Percentiles rank a stretch among this genome's conserved stretches.
phyloP scores from a whole-genome alignment of 108 stramenopile species.

The Conticribra weissflogii region DNA sequence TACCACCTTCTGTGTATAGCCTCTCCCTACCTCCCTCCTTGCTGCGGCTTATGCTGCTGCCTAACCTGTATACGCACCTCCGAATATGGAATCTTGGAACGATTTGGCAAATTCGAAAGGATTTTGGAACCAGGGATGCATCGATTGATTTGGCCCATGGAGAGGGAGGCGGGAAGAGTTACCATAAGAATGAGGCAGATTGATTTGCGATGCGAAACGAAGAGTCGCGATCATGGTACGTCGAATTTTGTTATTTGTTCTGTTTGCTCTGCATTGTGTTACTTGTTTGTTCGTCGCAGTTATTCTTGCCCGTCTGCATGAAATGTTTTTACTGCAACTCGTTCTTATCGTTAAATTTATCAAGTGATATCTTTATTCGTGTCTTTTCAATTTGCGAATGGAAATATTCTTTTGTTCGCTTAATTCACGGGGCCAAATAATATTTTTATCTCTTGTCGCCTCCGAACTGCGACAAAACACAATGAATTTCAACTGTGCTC shows the following conservation, averaged over 20 bases:
- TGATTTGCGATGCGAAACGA: constrained; percentile 64
- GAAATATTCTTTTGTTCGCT: too few species aligned
- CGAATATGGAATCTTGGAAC: constrained; percentile 38
- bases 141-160: constrained; percentile 40
- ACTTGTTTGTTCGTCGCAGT: neutral
- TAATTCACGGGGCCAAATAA: too few species aligned
- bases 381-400: too few species aligned
- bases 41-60: constrained; percentile 44
- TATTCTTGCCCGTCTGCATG: too few species aligned
- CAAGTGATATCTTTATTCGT: too few species aligned
- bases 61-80: constrained; percentile 34
- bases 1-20: constrained; percentile 36
- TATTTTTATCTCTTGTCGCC: too few species aligned
- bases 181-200: constrained; percentile 56
- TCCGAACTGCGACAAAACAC: too few species aligned
- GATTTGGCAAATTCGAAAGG: constrained; percentile 40
- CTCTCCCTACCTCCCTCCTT: constrained; percentile 22
- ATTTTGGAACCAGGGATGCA: constrained; percentile 48
- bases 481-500: too few species aligned
- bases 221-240: constrained; percentile 68
- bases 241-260: neutral
- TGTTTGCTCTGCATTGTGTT: neutral
- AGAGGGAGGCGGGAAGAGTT: constrained; percentile 46
- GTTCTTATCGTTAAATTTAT: too few species aligned
- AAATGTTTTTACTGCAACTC: too few species aligned